Evolutionary conservation across 495 filamentous ascomycete genomes (phyloP), one percentile per base, ranked within the genome.

Genomic region (Penicillium turbatum): DNA sequence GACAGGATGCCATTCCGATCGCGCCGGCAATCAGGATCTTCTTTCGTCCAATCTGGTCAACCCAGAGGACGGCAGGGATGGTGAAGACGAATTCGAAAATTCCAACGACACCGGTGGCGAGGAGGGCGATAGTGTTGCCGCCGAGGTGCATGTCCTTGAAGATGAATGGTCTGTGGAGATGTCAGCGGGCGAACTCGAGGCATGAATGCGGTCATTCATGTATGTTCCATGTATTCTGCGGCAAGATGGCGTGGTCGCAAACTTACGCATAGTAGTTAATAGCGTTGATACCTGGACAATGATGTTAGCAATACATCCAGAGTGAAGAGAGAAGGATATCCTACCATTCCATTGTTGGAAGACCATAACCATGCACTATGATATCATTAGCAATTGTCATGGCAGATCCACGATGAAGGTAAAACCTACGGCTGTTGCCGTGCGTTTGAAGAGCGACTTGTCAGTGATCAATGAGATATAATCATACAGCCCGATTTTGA

Each of bases 1-100:
- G 76, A 56, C 85, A 79, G 27, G 62, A 68, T 0, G 78, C 84
- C 89, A 92, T 95, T 32, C 81, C 83, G 36, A 87, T 63, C 7
- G 84, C 86, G 38, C 89, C 88, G 8, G 73, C 82, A 41, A 91
- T 81, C 19, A 95, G 77, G n/a, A 91, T 77, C n/a, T 84, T 80
- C 54, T 87, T 80, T 13, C 87, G 86, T 26, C 87, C 87, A 27
- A 82, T 82, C 50, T 79, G 80, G 60, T 92, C 87, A 57, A 90
- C 84, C 72, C 83, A 88, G 61, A 88, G 78, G 60, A 85, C 87
- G 47, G 82, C 84, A 35, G 85, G 71, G 11, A 81, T 73, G 4
- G 85, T 88, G 63, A 85, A 85, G 57, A 89, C 71, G 68, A 90
- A 88, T 63, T 89, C 86, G 12, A 88, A 67, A 16, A 87, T 86